phyloP scores from a whole-genome alignment of 495 filamentous ascomycete species.

The Talaromyces proteolyticus region DNA sequence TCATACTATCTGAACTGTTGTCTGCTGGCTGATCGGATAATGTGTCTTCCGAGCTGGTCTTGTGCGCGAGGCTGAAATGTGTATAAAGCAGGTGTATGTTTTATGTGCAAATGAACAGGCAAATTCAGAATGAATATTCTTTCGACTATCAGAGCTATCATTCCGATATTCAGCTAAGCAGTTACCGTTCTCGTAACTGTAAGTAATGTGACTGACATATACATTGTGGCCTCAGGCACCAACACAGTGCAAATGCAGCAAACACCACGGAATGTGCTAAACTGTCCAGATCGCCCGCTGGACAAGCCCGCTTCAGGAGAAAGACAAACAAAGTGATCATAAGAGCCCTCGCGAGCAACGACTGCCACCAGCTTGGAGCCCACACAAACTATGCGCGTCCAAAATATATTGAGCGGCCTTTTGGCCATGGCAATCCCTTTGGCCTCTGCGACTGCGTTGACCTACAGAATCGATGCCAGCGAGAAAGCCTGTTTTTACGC shows the following conservation, averaged over 20 bases:
- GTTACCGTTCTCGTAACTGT: too few relatives aligned
- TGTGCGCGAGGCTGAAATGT: too few relatives aligned
- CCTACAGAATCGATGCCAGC: slow-evolving; percentile 84
- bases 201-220: too few relatives aligned
- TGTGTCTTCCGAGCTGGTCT: too few relatives aligned
- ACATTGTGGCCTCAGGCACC: slow-evolving; percentile 6
- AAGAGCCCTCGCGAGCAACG: background rate
- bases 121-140: too few relatives aligned
- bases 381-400: slow-evolving; percentile 27
- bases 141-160: too few relatives aligned
- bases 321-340: slow-evolving; percentile 3
- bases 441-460: slow-evolving; percentile 77
- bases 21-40: too few relatives aligned
- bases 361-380: background rate
- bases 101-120: too few relatives aligned
- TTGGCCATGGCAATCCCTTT: slow-evolving; percentile 59
- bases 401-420: slow-evolving; percentile 43
- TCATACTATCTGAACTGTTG: too few relatives aligned
- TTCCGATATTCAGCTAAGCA: too few relatives aligned
- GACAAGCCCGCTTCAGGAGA: slow-evolving; percentile 6
- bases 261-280: slow-evolving; percentile 6
- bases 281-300: slow-evolving; percentile 5
- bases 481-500: slow-evolving; percentile 96
- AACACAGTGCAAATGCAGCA: background rate
- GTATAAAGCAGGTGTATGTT: too few relatives aligned